These are phyloP conservation scores for Bocquillonia castaneifolia DNA, from an alignment of 441 rosid genomes.

Conservation along the genomic window DNA sequence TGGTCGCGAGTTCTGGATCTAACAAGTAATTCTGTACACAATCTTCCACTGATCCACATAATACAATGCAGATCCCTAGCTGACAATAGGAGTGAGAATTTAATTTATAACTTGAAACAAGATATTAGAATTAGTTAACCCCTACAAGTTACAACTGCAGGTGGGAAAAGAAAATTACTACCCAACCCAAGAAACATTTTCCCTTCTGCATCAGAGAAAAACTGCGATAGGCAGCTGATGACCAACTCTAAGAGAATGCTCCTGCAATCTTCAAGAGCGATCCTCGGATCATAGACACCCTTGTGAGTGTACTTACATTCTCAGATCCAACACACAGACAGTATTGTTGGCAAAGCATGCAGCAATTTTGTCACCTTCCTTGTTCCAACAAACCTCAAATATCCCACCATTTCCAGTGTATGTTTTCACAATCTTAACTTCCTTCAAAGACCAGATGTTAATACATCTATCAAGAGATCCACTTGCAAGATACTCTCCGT, in stretches of 20 bases:
- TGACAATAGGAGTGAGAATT: conserved; percentile 1
- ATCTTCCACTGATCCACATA: conserved; percentile 13
- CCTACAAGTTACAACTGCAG: conserved; percentile 11
- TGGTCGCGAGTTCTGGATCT: neutral
- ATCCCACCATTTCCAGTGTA: conserved; percentile 90
- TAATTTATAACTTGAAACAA: neutral
- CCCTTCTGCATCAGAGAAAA: conserved; percentile 9
- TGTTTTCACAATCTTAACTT: conserved; percentile 78
- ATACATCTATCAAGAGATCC: conserved; percentile 90
- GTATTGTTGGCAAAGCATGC: conserved; percentile 88
- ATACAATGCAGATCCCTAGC: conserved; percentile 14
- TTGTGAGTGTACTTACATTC: conserved; percentile 49
- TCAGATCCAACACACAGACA: conserved; percentile 83
- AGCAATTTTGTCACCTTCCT: conserved; percentile 92
- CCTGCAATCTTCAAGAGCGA: conserved; percentile 3
- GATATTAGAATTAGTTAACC: conserved; percentile 11
- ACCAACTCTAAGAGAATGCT: neutral
- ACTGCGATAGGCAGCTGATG: conserved; percentile 1
- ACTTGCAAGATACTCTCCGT: conserved; percentile 88
- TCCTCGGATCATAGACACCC: neutral
- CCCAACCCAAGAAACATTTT: conserved; percentile 8
- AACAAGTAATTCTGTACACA: conserved; percentile 26
- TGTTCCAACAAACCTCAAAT: conserved; percentile 96
- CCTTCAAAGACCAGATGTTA: conserved; percentile 91
- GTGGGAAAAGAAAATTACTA: conserved; percentile 16